Base-by-base conservation (phyloP, 306 rosid genomes). In the Cyamopsis tetragonoloba region DNA sequence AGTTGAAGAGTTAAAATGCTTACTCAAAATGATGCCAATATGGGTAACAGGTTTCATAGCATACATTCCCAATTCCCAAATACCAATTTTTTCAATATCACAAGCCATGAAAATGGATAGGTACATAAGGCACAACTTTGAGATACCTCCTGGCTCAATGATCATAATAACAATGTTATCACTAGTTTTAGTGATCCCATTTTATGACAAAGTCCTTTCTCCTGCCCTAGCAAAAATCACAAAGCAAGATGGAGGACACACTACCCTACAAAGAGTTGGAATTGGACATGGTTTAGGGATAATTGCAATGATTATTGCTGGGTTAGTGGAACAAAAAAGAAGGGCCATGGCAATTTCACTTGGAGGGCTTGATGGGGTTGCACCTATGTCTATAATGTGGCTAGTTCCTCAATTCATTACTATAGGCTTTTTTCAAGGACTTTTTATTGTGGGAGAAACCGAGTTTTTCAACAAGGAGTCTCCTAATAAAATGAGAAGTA, bases 401-500 rank as follows among this genome's bases (percentile, higher is more conserved):
- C 61, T 77, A 3, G 65, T 60, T 5, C 87, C 87, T 3, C 85
- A 77, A 57, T 66, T 71, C 12, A 43, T 69, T 3, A 17, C 76
- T 2, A 13, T 74, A 23, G 89, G 46, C 0, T 18, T 81, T 1
- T 53, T 28, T 5, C 73, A 79, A 48, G 59, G 62, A 3, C 79
- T 79, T 20, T 67, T 50, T 24, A 47, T 54, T 2, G 47, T 79
- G 13, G 87, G 87, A 0, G 73, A 60, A n/a, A 74, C 78, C 17
- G 81, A 73, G 30, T 66, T 82, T 64, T 85, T 70, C 71, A 85
- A 82, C 77, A 60, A 23, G 3, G 81, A 82, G 48, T 68, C 72
- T 10, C 87, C 87, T n/a, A 85, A 79, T 24, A 68, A 53, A 6
- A 82, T 85, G 87, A 80, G 68, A 17, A 81, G 87, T 17, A 23